A percentile compares a stretch with the other conserved stretches of the same genome.
Evolutionary conservation across 2,329 filamentous ascomycete genomes (phyloP).

Genomic region (Colletotrichum karsti): DNA sequence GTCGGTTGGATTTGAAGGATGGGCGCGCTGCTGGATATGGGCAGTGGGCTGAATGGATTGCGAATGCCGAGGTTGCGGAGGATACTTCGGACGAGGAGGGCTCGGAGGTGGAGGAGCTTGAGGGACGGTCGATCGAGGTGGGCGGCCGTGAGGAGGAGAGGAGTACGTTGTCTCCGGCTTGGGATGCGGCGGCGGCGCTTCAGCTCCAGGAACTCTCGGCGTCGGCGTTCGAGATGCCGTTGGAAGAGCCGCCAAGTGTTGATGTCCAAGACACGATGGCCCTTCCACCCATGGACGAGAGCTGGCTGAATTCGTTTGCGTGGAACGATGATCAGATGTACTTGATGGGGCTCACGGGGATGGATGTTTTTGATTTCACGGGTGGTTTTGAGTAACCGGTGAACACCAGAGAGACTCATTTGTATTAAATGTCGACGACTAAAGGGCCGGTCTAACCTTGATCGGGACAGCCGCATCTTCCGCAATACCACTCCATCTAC

Average conservation of each 20-base stretch:
- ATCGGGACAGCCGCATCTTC: constrained; percentile 28
- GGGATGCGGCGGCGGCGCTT: constrained; percentile 5
- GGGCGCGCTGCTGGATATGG: constrained; percentile 23
- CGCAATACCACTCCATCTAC: constrained; percentile 31
- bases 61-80: neutral
- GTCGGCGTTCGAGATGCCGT: neutral
- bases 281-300: neutral
- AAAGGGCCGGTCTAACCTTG: constrained; percentile 19
- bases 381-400: neutral
- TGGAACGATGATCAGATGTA: constrained; percentile 35
- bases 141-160: neutral
- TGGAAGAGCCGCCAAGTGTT: neutral
- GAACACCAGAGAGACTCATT: neutral
- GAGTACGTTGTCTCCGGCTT: neutral
- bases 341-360: constrained; percentile 34
- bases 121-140: rapidly evolving
- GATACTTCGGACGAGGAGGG: neutral
- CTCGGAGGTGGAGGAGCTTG: neutral
- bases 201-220: constrained; percentile 3
- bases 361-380: constrained; percentile 35
- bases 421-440: neutral
- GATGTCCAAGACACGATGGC: neutral
- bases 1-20: neutral
- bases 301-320: constrained; percentile 17
- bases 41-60: constrained; percentile 34